Conservation (phyloP, 805 yeast genomes). For the Candida tibetensis region DNA sequence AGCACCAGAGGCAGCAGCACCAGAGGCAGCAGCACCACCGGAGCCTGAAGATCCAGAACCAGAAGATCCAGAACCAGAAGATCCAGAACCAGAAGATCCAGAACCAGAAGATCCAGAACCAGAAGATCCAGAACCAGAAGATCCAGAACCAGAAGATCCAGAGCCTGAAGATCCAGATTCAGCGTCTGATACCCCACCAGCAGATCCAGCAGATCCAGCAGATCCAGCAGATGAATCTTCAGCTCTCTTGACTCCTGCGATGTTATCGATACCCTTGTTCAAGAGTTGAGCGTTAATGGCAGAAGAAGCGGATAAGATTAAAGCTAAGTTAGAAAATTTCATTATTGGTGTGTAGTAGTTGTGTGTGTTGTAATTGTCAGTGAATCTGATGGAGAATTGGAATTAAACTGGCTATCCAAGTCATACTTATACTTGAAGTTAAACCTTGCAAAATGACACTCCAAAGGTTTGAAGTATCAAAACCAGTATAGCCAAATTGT, state of each 20-base stretch:
- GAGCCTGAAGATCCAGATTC: too few species aligned
- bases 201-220: constrained; percentile 23
- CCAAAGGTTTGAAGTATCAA: too few species aligned
- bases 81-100: background rate
- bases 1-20: constrained; percentile 15
- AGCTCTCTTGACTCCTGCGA: too few species aligned
- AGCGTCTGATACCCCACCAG: too few species aligned
- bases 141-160: background rate
- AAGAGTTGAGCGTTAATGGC: constrained; percentile 9
- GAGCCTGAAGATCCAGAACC: constrained; percentile 21
- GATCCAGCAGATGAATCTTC: constrained; percentile 14
- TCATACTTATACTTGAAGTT: too few species aligned
- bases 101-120: constrained; percentile 5
- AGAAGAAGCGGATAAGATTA: constrained; percentile 13
- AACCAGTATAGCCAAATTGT: constrained; percentile 7
- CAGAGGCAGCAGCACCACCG: constrained; percentile 7
- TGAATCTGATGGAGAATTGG: too few species aligned
- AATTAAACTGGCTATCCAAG: too few species aligned
- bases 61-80: constrained; percentile 17
- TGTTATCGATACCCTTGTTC: background rate
- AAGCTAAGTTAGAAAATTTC: constrained; percentile 12
- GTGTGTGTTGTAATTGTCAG: constrained; percentile 2
- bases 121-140: constrained; percentile 6
- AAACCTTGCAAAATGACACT: too few species aligned
- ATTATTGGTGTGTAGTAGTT: constrained; percentile 3